Percentiles rank a stretch among this genome's conserved stretches.
Evolutionary conservation across 352 stramenopile genomes (phyloP).

Genomic region (Pythium phragmiticola): DNA sequence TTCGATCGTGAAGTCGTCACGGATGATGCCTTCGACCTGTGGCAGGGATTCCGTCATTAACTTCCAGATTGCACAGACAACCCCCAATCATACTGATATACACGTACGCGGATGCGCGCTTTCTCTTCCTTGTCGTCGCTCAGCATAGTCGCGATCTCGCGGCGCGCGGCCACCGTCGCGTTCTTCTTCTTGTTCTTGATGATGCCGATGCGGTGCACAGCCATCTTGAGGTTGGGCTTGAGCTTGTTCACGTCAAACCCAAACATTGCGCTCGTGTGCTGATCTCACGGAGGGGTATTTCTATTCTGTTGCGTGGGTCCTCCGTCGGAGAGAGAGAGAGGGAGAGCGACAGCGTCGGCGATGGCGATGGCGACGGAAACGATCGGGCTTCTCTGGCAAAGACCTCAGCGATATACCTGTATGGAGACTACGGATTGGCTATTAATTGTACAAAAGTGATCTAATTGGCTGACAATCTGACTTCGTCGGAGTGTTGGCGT

Average conservation of each 20-base stretch:
- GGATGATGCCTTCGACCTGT: conserved; percentile 92
- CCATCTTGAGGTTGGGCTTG: conserved; percentile 93
- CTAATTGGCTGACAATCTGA: conserved; percentile 19
- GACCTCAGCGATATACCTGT: conserved; percentile 1
- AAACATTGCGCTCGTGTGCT: conserved; percentile 56
- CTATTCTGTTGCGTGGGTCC: neutral
- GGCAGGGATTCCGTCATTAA: neutral
- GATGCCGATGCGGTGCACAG: conserved; percentile 89
- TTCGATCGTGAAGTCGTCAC: conserved; percentile 95
- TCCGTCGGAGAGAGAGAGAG: neutral
- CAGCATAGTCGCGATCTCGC: conserved; percentile 79
- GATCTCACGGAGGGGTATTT: neutral
- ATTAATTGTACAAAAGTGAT: neutral
- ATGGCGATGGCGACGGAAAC: neutral
- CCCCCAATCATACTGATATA: neutral
- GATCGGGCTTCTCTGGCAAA: neutral
- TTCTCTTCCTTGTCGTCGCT: conserved; percentile 91
- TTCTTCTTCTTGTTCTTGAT: conserved; percentile 92
- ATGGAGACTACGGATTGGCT: conserved; percentile 14
- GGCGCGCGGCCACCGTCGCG: conserved; percentile 64
- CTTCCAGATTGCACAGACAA: neutral
- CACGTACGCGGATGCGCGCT: conserved; percentile 91
- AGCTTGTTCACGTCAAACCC: conserved; percentile 91
- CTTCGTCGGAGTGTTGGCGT: conserved; percentile 19
- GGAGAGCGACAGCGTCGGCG: too few species aligned